Evolutionary conservation across 2,329 filamentous ascomycete species (phyloP), one percentile per base, ranked within the genome.

Genomic region (Thelonectria olida): DNA sequence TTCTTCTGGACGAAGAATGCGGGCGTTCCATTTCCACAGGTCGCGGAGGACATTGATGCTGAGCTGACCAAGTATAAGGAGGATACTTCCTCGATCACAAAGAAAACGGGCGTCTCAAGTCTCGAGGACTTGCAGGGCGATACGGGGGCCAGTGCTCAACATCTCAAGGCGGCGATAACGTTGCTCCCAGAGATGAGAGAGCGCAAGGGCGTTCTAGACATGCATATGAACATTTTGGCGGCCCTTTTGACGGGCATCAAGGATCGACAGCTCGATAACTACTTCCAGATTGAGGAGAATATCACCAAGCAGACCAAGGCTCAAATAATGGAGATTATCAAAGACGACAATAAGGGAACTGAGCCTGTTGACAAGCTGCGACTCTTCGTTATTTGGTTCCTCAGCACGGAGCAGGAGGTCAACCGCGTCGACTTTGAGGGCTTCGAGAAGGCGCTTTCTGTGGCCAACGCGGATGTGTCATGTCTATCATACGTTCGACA

Each of bases 151-250:
- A 97, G 93, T 58, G 94, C 96, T 15, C 92, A 96, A 71, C 96
- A 99, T 76, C 85, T 99, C 45, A 99, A 98, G 79, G 93, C 94
- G 4, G 96, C 95, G 12, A 97, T 99, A 70, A 97, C 95, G 0
- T 82, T 97, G 20, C 83, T 99, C 13, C 96, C 96, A 0, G 95
- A 98, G 76, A 84, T 99, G 67, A 86, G 93, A 65, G 96, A 98
- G 77, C 89, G 96, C 61, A 99, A 99, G 76, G 89, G 90, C n/a
- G 86, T 90, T 19, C 85, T 99, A 5, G 96, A 97, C 74, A 98
- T 97, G 92, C 96, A 99, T 76, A 99, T 99, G 96, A 97, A 97
- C 75, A 97, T 98, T 61, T 84, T 96, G 4, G 95, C 94, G 2
- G 92, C 92, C 1, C 76, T 89, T 3, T 74, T 89, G 39, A 84